Base-by-base conservation (phyloP, 2,329 filamentous ascomycete species). In the Beauveria sp. region DNA sequence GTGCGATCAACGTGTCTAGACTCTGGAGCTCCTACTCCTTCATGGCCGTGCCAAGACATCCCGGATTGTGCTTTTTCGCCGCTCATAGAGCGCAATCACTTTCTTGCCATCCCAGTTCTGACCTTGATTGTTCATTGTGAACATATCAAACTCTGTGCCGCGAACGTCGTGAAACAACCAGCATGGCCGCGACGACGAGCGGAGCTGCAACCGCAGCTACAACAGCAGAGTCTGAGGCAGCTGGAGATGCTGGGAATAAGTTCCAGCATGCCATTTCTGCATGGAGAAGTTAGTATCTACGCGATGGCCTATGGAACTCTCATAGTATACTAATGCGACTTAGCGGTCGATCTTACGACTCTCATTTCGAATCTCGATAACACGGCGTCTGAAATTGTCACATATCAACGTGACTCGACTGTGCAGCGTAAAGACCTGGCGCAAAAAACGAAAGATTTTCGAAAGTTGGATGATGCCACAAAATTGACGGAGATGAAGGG, bases 391-490 rank as follows among this genome's bases (percentile, higher is more conserved):
- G 94, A 97, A 69, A 91, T 99, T 64, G 91, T 97, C 57, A 80
- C 89, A 53, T 92, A 96, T 72, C 96, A 99, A 72, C 85, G 92
- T 68, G 94, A 97, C 74, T 91, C 93, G n/a, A 89, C 96, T 5
- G 88, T 97, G 0, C 93, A 99, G 73, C 84, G 94, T 58, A 99
- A 99, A 72, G 96, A 99, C 63, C 80, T 99, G 22, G 94, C 96
- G n/a, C 92, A 97, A 71, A 97, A 97, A 80, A 99, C 94, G 1
- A 99, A 99, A 70, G 93, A 97, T 69, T 99, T 97, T 68, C 83
- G 92, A 63, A 97, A 97, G 73, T 82, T 96, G 12, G 93, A 97
- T 68, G 92, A 99, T 79, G 79, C 88, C 12, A 85, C 84, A 61
- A 99, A 97, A 74, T 77, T 99, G 59, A 80, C 81, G 5, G 94